Evolutionary conservation across 169 alveolate genomes (phyloP).

Genomic region (Plasmodium coatneyi): DNA sequence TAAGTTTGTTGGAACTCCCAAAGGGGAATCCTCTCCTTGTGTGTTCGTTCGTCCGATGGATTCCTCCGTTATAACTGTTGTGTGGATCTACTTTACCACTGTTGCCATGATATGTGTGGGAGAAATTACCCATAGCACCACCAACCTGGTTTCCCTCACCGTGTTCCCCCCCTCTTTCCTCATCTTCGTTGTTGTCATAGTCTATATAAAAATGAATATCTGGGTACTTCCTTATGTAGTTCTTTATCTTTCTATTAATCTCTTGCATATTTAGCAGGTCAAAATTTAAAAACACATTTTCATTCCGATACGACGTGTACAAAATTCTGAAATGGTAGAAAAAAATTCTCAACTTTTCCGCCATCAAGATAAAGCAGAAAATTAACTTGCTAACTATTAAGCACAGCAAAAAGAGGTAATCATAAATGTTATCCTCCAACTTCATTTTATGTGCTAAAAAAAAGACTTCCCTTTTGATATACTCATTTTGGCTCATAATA

Average conservation of each 20-base stretch:
- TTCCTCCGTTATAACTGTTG: conserved; percentile 1
- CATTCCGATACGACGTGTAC: conserved; percentile 17
- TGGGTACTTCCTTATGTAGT: conserved; percentile 65
- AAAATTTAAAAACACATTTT: conserved; percentile 65
- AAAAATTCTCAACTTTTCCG: conserved; percentile 63
- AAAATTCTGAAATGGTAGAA: conserved; percentile 71
- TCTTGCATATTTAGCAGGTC: conserved; percentile 73
- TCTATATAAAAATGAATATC: conserved; percentile 72
- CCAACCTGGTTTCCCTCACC: not conserved
- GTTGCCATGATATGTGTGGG: not conserved
- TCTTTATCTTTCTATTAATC: conserved; percentile 56
- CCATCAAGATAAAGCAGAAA: conserved; percentile 59
- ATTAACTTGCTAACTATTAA: conserved; percentile 61
- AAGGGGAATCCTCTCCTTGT: not conserved
- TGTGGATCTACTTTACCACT: not conserved
- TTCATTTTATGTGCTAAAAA: conserved; percentile 23
- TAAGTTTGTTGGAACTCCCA: conserved; percentile 10
- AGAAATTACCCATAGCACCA: not conserved
- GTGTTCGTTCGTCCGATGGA: not conserved
- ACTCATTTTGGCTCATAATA: conserved; percentile 37
- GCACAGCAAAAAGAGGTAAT: conserved; percentile 59
- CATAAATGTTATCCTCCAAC: conserved; percentile 53
- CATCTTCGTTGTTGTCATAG: conserved; percentile 44
- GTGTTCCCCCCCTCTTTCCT: not conserved
- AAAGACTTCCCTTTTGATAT: conserved; percentile 20